Evolutionary conservation across 2,329 filamentous ascomycete genomes (phyloP), one percentile per base, ranked within the genome.

Genomic region (Alternaria angustiovoidea): DNA sequence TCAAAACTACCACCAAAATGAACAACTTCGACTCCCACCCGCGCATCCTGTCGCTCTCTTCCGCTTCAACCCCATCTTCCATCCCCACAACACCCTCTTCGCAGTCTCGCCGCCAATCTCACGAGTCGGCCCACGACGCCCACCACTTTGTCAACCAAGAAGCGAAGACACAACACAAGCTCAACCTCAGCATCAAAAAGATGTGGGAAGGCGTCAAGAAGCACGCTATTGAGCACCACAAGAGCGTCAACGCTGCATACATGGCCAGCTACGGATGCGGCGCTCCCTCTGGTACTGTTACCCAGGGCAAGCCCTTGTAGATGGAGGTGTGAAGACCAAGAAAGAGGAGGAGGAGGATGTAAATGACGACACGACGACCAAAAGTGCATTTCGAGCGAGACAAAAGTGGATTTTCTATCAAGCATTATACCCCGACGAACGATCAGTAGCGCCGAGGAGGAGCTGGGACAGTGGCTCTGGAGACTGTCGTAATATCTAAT

Each of bases 151-250:
- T 62, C 36, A 52, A 42, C 11, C 57, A 70, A 39, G 54, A 67
- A 3, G 53, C 54, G 24, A 68, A 72, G 49, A 64, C 65, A 0
- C 63, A 69, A 20, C 66, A 60, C 54, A 64, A 56, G 16, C 54
- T 72, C 20, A 66, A 72, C 54, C 48, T 57, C 14, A 68, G 67
- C 30, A 63, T 74, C 52, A 74, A 69, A 65, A 69, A 74, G 57
- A 65, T 74, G 57, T 75, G 71, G 73, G 66, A 66, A 36, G 64
- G 64, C 6, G 54, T 75, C 55, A 75, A 75, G 65, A 63, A 65
- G 18, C 65, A 64, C 9, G 72, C 70, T 8, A 59, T 42, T 14
- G 73, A 75, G 67, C 73, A 75, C 47, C 73, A 75, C 59, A 63
- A 65, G 41, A 71, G 68, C 44, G 72, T 75, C 1, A 75, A 75